These are phyloP conservation scores for Microbotryum lychnidis-dioicae DNA, from an alignment of 1,284 basidiomycete species.

Conservation along the genomic window DNA sequence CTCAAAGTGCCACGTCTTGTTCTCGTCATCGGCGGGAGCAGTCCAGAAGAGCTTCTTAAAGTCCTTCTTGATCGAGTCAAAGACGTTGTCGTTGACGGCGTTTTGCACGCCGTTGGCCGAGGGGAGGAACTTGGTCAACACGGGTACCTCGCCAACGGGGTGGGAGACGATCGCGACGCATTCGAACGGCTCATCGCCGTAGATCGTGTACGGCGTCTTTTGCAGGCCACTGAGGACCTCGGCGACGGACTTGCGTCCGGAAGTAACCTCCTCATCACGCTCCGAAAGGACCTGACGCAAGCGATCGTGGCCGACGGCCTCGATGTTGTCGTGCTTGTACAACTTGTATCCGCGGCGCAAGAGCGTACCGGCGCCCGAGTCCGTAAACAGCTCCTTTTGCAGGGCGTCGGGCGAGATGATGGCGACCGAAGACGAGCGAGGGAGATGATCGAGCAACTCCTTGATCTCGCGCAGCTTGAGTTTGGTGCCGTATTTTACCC, in stretches of 20 bases:
- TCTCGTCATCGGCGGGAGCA: constrained; percentile 84
- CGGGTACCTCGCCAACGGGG: constrained; percentile 78
- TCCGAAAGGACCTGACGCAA: constrained; percentile 88
- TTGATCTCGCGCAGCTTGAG: constrained; percentile 99
- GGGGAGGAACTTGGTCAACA: constrained; percentile 85
- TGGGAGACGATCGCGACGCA: constrained; percentile 90
- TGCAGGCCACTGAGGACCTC: constrained; percentile 71
- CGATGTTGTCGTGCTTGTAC: constrained; percentile 75
- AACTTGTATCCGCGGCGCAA: constrained; percentile 97
- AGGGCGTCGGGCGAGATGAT: constrained; percentile 91
- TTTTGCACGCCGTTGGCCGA: constrained; percentile 85
- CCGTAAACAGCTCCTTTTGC: constrained; percentile 98
- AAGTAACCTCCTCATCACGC: constrained; percentile 82
- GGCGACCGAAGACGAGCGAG: constrained; percentile 93
- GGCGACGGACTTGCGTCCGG: constrained; percentile 77
- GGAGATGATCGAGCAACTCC: constrained; percentile 94
- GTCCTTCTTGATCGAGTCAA: constrained; percentile 89
- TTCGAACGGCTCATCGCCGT: constrained; percentile 95
- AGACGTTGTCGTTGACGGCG: constrained; percentile 94
- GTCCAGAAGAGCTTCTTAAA: constrained; percentile 96
- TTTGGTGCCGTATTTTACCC: constrained; percentile 99
- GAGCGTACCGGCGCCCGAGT: constrained; percentile 93
- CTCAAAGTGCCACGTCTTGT: constrained; percentile 98
- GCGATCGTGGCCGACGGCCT: constrained; percentile 80
- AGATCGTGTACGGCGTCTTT: constrained; percentile 79